Evolutionary conservation across 768 basidiomycete species (phyloP).

Genomic region (Suillus decipiens): DNA sequence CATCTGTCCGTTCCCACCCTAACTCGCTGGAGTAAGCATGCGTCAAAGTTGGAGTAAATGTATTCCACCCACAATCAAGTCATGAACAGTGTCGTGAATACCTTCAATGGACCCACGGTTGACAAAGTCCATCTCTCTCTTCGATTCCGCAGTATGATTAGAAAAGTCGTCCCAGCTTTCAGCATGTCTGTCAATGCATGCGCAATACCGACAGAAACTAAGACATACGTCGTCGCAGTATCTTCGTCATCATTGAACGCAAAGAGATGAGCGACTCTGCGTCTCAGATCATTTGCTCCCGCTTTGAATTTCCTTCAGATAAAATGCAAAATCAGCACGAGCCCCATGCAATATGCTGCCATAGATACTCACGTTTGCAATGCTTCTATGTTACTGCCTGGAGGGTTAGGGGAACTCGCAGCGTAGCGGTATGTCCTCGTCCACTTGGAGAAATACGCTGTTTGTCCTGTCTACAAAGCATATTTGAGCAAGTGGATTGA

Average conservation of each 20-base stretch:
- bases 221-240: slow-evolving; percentile 16
- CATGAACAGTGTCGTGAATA: slow-evolving; percentile 24
- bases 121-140: slow-evolving; percentile 13
- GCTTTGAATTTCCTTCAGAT: slow-evolving; percentile 19
- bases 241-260: slow-evolving; percentile 18
- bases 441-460: slow-evolving; percentile 25
- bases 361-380: slow-evolving; percentile 19
- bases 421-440: slow-evolving; percentile 22
- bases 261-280: slow-evolving; percentile 23
- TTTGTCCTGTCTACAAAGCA: slow-evolving; percentile 10
- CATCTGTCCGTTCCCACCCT: slow-evolving; percentile 32
- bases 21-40: neutral
- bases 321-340: neutral
- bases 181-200: slow-evolving; percentile 4
- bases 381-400: slow-evolving; percentile 15
- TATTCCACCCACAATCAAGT: slow-evolving; percentile 18
- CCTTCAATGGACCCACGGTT: slow-evolving; percentile 24
- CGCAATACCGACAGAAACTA: neutral
- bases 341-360: neutral
- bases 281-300: slow-evolving; percentile 16
- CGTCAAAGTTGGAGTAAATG: too few species aligned
- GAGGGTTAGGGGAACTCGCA: slow-evolving; percentile 12
- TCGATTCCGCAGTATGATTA: slow-evolving; percentile 25
- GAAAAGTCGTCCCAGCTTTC: slow-evolving; percentile 32
- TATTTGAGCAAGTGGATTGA: neutral